These are phyloP conservation scores for Lentinula boryana DNA, from an alignment of 768 basidiomycete genomes.

Conservation along the genomic window DNA sequence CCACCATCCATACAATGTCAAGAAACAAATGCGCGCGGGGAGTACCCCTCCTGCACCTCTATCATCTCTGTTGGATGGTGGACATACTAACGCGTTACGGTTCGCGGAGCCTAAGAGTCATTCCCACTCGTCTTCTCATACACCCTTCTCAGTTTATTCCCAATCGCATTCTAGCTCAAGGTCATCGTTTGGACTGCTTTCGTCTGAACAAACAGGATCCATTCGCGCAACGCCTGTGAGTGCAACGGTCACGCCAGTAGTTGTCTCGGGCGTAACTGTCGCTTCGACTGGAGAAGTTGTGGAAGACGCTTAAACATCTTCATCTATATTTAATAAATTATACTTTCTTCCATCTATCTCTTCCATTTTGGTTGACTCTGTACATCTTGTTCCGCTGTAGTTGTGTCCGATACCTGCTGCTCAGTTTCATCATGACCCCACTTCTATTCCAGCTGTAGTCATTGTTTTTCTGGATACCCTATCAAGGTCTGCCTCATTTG, in stretches of 20 bases:
- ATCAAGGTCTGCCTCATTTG: background rate
- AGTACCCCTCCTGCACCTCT: slow-evolving; percentile 2
- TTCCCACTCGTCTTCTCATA: background rate
- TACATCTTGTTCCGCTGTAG: background rate
- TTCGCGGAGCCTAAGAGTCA: background rate
- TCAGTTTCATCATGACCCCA: background rate
- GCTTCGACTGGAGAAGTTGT: background rate
- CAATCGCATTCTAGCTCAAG: background rate
- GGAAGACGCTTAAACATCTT: background rate
- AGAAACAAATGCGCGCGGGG: background rate
- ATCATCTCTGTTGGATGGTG: background rate
- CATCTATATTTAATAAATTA: background rate
- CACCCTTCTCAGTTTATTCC: background rate
- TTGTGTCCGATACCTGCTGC: background rate
- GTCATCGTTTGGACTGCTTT: background rate
- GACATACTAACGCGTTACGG: background rate
- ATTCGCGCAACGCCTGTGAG: background rate
- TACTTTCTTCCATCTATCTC: background rate
- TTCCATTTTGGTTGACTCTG: background rate
- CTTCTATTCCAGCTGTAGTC: background rate
- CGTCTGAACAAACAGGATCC: background rate
- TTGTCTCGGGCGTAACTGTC: background rate
- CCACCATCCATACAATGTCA: background rate
- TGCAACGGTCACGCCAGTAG: background rate
- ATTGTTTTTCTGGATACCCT: background rate